Evolutionary conservation across 116 monocot species (phyloP).

Genomic region (Posidonia oceanica): DNA sequence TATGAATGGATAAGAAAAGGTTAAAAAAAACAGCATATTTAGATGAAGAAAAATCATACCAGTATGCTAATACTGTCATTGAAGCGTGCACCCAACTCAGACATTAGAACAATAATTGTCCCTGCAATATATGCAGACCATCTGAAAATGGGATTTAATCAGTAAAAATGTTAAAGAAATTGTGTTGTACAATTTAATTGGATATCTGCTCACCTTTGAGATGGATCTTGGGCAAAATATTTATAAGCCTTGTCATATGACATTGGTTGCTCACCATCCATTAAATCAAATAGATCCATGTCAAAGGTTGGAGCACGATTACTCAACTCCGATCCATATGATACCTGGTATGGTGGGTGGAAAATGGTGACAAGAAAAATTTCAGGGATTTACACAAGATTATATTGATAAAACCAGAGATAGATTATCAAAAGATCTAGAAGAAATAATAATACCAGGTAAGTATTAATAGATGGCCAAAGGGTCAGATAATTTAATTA

Average conservation of each 20-base stretch:
- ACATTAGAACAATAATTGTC: constrained; percentile 91
- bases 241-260: constrained; percentile 62
- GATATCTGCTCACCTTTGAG: constrained; percentile 51
- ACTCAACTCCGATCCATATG: constrained; percentile 92
- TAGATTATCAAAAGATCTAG: too few relatives aligned
- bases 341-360: constrained; percentile 40
- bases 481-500: too few relatives aligned
- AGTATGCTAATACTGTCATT: constrained; percentile 80
- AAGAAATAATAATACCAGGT: too few relatives aligned
- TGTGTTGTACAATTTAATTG: not conserved
- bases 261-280: constrained; percentile 71
- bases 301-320: constrained; percentile 96
- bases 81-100: constrained; percentile 61
- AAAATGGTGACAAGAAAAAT: not conserved
- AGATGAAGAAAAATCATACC: constrained; percentile 21
- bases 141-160: constrained; percentile 23
- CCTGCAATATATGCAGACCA: constrained; percentile 98
- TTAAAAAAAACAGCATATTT: too few relatives aligned
- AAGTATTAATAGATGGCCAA: too few relatives aligned
- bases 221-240: constrained; percentile 82
- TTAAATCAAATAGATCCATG: constrained; percentile 78
- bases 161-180: constrained; percentile 4
- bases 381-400: not conserved
- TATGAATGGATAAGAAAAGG: too few relatives aligned
- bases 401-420: not conserved